Conservation (phyloP, 805 yeast species). For the Kodamaea neixiangensis region DNA sequence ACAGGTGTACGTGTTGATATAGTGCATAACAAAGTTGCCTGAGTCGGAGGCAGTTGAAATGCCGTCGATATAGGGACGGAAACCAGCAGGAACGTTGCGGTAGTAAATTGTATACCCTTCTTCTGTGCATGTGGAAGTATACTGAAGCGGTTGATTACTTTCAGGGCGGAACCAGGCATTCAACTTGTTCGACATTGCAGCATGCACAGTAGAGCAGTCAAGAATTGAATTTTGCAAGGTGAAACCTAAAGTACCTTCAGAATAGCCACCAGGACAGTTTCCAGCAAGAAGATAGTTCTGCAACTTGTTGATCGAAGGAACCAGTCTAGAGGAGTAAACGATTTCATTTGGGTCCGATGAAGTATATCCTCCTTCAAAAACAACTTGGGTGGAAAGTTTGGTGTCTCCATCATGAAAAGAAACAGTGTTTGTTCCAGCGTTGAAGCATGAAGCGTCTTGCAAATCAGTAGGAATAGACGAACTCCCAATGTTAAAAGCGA, state of each 20-base stretch:
- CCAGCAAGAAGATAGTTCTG: constrained; percentile 14
- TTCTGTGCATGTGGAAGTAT: constrained; percentile 5
- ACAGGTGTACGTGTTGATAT: constrained; percentile 17
- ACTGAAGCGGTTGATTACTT: not conserved
- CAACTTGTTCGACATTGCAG: constrained; percentile 13
- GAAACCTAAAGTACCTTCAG: constrained; percentile 24
- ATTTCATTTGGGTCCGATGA: not conserved
- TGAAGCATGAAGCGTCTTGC: constrained; percentile 11
- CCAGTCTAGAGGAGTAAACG: not conserved
- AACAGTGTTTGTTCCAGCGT: constrained; percentile 16
- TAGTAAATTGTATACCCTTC: constrained; percentile 10
- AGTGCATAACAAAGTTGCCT: not conserved
- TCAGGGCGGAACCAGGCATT: constrained; percentile 10
- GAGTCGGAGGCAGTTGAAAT: not conserved
- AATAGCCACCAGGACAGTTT: constrained; percentile 24
- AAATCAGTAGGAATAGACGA: constrained; percentile 13
- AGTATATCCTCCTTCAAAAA: constrained; percentile 5
- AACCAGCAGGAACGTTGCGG: constrained; percentile 29
- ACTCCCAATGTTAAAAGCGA: constrained; percentile 23
- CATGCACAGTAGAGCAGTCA: constrained; percentile 25
- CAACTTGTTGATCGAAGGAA: constrained; percentile 5
- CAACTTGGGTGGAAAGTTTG: constrained; percentile 13
- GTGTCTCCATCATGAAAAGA: constrained; percentile 20
- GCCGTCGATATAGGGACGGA: constrained; percentile 18
- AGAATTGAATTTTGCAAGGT: constrained; percentile 12